Conservation (phyloP, 306 rosid species). For the Oemleria cerasiformis region DNA sequence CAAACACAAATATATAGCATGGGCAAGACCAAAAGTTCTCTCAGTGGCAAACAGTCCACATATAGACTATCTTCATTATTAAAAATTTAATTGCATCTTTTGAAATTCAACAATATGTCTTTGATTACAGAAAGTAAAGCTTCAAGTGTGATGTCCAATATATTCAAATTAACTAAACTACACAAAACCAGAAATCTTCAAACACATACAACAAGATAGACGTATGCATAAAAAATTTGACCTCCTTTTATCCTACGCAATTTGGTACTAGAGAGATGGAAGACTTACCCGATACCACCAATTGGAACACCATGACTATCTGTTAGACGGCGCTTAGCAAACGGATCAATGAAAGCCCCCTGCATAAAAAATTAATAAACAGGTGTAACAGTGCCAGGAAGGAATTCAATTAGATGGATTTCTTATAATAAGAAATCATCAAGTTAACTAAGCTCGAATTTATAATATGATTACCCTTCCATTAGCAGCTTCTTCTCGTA, state of each 20-base stretch:
- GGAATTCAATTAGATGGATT: slow-evolving; percentile 15
- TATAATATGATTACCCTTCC: slow-evolving; percentile 56
- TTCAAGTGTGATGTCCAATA: neutral
- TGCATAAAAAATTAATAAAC: slow-evolving; percentile 29
- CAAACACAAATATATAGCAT: slow-evolving; percentile 15
- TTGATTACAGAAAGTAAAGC: neutral
- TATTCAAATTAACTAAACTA: neutral
- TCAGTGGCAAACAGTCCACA: neutral
- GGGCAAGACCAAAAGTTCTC: neutral
- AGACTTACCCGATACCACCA: slow-evolving; percentile 86
- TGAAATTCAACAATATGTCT: neutral
- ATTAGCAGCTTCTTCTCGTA: slow-evolving; percentile 58
- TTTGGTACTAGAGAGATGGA: slow-evolving; percentile 11
- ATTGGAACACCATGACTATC: slow-evolving; percentile 77
- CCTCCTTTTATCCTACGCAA: neutral
- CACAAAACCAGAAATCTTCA: neutral
- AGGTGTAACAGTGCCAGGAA: slow-evolving; percentile 16
- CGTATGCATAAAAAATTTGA: neutral
- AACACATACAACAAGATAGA: neutral
- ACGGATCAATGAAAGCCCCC: slow-evolving; percentile 61
- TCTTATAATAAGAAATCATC: slow-evolving; percentile 22
- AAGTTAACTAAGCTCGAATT: slow-evolving; percentile 17
- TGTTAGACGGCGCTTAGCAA: slow-evolving; percentile 50
- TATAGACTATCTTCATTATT: neutral
- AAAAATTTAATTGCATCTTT: neutral